phyloP scores from a whole-genome alignment of 768 basidiomycete genomes.

The Gyrodon lividus region DNA sequence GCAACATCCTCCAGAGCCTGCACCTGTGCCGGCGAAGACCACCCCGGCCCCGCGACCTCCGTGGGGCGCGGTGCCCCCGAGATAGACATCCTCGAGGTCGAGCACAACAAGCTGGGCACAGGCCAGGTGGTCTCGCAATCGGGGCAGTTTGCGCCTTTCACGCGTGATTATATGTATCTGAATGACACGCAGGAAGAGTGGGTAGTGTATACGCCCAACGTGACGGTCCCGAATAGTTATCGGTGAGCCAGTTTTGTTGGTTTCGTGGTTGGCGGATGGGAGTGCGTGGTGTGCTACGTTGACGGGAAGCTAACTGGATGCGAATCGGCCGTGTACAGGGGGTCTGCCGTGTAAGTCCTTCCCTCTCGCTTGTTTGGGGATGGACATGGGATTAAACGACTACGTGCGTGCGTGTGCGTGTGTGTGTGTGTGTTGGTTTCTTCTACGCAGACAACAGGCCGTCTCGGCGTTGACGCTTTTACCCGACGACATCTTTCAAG shows the following conservation, averaged over 20 bases:
- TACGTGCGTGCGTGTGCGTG: neutral
- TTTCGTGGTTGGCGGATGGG: neutral
- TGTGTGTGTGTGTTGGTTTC: neutral
- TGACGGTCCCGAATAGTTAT: slow-evolving; percentile 37
- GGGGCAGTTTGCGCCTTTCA: slow-evolving; percentile 67
- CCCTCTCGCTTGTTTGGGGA: no score
- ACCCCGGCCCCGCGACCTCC: slow-evolving; percentile 61
- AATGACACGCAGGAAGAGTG: slow-evolving; percentile 36
- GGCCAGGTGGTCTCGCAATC: slow-evolving; percentile 72
- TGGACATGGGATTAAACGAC: neutral
- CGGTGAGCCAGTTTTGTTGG: slow-evolving; percentile 36
- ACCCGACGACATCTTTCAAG: slow-evolving; percentile 49
- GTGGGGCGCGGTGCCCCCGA: slow-evolving; percentile 75
- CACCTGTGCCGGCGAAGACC: slow-evolving; percentile 72
- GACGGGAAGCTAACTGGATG: neutral
- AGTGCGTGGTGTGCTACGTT: neutral
- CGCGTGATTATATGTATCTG: slow-evolving; percentile 41
- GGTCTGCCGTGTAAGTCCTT: slow-evolving; percentile 1
- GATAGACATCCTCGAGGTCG: slow-evolving; percentile 81
- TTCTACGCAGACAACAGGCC: slow-evolving; percentile 42
- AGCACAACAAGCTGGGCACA: slow-evolving; percentile 50
- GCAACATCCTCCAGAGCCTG: slow-evolving; percentile 54
- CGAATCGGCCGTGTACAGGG: neutral
- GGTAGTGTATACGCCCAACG: slow-evolving; percentile 34
- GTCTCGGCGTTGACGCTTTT: slow-evolving; percentile 45